Evolutionary conservation across 371 early-diverging fungal species (phyloP), one percentile per base, ranked within the genome.

Genomic region (Smittium mucronatum): DNA sequence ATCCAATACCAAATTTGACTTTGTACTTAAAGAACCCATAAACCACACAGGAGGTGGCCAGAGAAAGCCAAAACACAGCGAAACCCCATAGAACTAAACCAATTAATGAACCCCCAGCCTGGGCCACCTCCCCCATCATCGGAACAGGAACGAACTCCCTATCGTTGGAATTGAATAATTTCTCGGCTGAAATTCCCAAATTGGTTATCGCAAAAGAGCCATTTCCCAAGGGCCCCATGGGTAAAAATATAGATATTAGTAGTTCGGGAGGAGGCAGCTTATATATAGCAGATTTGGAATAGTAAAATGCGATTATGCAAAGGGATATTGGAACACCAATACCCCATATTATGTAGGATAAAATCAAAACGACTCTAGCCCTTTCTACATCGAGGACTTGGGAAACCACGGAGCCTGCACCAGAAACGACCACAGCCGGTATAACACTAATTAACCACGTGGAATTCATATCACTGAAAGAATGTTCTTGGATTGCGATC

Each of bases 1-100:
- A 83, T 16, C 84, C 84, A 64, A 83, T 76, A 69, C 80, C 78
- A 64, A 83, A 83, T 0, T 77, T 77, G 26, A 83, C 74, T 1
- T 36, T 57, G 21, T 71, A 69, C n/a, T 76, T 71, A 11, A 70
- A 69, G 32, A 69, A 63, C 0, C 79, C 77, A 63, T 72, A 73
- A 16, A 35, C 34, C 1, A 70, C 16, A 0, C 81, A 74, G 0
- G 82, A 73, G 1, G 73, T 64, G 16, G 80, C 84, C 1, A 77
- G 73, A 1, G 67, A 33, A 2, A 82, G 31, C 75, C 80, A 83
- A 81, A 83, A 83, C 17, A 75, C 33, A 1, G 77, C 84, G 1
- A 77, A 74, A 0, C 82, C 80, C 84, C 84, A 83, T 8, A 83
- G 59, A 1, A 82, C 57, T 8, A 83, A 35, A 1, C 83, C 80